A percentile compares a stretch with the other conserved stretches of the same genome.
Conservation (phyloP, 352 stramenopile genomes). For the Globisporangium lucens region DNA sequence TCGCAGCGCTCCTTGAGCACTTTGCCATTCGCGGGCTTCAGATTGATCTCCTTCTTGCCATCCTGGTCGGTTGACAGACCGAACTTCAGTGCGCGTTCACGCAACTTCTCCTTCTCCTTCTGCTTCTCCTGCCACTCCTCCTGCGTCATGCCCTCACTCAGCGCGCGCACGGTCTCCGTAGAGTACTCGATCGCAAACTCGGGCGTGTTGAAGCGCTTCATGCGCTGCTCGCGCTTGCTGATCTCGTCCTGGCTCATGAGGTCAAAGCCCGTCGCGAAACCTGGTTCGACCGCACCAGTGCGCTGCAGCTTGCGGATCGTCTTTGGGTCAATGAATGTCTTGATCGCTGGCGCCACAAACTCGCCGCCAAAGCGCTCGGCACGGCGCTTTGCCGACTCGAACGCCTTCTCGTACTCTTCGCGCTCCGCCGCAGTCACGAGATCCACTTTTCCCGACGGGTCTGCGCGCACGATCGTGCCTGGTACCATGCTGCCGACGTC, state of each 20-base stretch:
- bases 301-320: slow-evolving; percentile 74
- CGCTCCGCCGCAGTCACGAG: slow-evolving; percentile 56
- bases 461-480: slow-evolving; percentile 51
- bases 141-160: slow-evolving; percentile 65
- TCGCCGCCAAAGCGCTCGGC: slow-evolving; percentile 61
- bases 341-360: slow-evolving; percentile 59
- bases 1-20: slow-evolving; percentile 63
- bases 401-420: slow-evolving; percentile 46
- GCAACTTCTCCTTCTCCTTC: slow-evolving; percentile 55
- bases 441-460: slow-evolving; percentile 54
- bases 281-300: slow-evolving; percentile 50
- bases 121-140: slow-evolving; percentile 67
- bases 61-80: slow-evolving; percentile 47
- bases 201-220: slow-evolving; percentile 78
- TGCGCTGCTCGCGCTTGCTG: slow-evolving; percentile 65
- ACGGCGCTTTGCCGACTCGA: slow-evolving; percentile 39
- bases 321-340: slow-evolving; percentile 79
- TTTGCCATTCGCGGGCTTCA: slow-evolving; percentile 49
- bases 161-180: slow-evolving; percentile 50
- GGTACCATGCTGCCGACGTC: slow-evolving; percentile 40
- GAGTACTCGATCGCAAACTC: slow-evolving; percentile 71
- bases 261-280: slow-evolving; percentile 75
- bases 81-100: slow-evolving; percentile 71
- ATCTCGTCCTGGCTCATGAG: slow-evolving; percentile 59
- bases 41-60: slow-evolving; percentile 20